Conservation (phyloP, 331 rosid species). For the Quercus lobata region DNA sequence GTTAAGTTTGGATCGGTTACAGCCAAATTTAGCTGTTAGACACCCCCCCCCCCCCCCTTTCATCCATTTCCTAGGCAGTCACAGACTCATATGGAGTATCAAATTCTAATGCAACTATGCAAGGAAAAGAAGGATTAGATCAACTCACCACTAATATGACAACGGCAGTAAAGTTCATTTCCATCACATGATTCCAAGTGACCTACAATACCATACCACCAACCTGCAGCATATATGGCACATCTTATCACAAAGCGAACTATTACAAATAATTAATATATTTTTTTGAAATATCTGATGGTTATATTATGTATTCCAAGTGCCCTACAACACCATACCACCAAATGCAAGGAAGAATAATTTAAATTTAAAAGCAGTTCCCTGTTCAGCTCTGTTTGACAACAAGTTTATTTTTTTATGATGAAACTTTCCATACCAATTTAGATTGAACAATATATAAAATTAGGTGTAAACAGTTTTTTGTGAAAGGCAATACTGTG, state of each 20-base stretch:
- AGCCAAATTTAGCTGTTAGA: no score
- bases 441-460: no score
- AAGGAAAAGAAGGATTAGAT: constrained; percentile 6
- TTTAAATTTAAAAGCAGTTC: not conserved
- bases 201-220: constrained; percentile 89
- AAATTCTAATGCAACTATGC: not conserved
- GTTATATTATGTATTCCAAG: not conserved
- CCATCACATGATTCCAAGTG: constrained; percentile 75
- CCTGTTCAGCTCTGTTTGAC: not conserved
- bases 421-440: not conserved
- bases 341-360: not conserved
- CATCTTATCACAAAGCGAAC: constrained; percentile 16
- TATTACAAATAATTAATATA: not conserved
- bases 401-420: not conserved
- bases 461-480: not conserved
- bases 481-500: constrained; percentile 5
- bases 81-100: not conserved
- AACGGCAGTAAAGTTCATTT: constrained; percentile 55
- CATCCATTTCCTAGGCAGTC: constrained; percentile 4
- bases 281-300: not conserved
- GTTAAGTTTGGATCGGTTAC: no score
- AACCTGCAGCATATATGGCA: constrained; percentile 53
- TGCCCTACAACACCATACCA: no score
- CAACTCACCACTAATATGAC: constrained; percentile 60
- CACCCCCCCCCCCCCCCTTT: not conserved